These are phyloP conservation scores for Acorus calamus DNA, from an alignment of 106 monocot genomes.

Conservation along the genomic window DNA sequence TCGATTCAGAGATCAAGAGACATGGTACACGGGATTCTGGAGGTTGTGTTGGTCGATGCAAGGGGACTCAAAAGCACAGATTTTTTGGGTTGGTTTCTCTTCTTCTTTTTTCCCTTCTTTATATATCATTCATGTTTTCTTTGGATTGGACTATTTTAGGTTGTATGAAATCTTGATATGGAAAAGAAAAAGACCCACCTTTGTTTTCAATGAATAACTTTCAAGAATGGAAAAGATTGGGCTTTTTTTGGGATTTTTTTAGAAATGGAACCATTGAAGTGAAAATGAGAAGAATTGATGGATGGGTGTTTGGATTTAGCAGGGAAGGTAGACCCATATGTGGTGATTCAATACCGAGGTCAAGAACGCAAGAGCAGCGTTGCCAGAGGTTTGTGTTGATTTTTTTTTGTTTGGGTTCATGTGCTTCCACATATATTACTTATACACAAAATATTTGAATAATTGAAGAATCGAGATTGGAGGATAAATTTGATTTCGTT, in stretches of 20 bases:
- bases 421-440: too few species aligned
- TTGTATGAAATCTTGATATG: neutral
- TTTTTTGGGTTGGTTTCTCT: neutral
- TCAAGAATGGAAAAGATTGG: too few species aligned
- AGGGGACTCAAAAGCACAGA: constrained; percentile 5
- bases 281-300: too few species aligned
- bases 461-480: too few species aligned
- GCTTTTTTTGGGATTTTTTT: too few species aligned
- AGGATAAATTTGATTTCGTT: too few species aligned
- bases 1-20: too few species aligned
- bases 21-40: constrained; percentile 7
- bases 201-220: too few species aligned
- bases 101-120: neutral
- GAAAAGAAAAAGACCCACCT: too few species aligned
- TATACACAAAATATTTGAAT: too few species aligned
- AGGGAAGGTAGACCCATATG: constrained; percentile 13
- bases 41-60: constrained; percentile 6
- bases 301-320: neutral
- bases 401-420: too few species aligned
- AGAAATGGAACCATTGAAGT: too few species aligned
- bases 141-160: neutral
- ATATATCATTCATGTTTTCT: neutral
- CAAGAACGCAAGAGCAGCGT: constrained; percentile 11
- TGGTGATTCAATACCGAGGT: constrained; percentile 8
- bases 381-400: constrained; percentile 5